phyloP scores from a whole-genome alignment of 73 alveolate species.

The Blepharisma stoltei region DNA sequence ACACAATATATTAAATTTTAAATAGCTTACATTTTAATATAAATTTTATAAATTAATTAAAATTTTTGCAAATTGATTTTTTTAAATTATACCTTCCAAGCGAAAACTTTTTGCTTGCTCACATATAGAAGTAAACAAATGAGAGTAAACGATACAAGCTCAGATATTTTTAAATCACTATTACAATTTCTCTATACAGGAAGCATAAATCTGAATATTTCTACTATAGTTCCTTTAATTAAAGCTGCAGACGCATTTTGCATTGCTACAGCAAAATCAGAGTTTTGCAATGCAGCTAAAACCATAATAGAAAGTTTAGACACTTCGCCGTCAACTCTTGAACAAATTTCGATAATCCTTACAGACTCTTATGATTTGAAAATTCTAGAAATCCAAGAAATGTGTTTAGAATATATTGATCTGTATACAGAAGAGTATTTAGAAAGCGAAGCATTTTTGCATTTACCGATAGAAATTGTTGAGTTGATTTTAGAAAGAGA shows the following conservation, averaged over 20 bases:
- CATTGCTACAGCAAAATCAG: slow-evolving; percentile 43
- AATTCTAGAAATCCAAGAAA: slow-evolving; percentile 34
- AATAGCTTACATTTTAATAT: no score
- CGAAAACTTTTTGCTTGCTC: no score
- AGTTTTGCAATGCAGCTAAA: slow-evolving; percentile 43
- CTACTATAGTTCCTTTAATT: slow-evolving; percentile 42
- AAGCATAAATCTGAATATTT: slow-evolving; percentile 33
- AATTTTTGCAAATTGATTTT: no score
- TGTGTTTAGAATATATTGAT: slow-evolving; percentile 55
- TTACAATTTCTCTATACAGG: slow-evolving; percentile 52
- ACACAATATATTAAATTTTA: no score
- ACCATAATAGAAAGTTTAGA: slow-evolving; percentile 38
- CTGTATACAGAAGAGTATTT: slow-evolving; percentile 45
- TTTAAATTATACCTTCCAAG: no score
- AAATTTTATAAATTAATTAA: no score
- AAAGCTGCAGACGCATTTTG: slow-evolving; percentile 51
- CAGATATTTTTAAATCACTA: slow-evolving; percentile 36
- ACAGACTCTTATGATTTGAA: slow-evolving; percentile 38
- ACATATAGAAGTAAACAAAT: no score
- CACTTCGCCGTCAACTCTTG: slow-evolving; percentile 20
- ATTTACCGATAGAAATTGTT: slow-evolving; percentile 41
- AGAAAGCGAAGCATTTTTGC: slow-evolving; percentile 39
- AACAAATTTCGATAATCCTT: slow-evolving; percentile 33
- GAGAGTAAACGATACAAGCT: slow-evolving; percentile 39
- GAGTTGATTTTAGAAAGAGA: slow-evolving; percentile 42